Base-by-base conservation (phyloP, 768 basidiomycete species). In the Lactarius hengduanensis region DNA sequence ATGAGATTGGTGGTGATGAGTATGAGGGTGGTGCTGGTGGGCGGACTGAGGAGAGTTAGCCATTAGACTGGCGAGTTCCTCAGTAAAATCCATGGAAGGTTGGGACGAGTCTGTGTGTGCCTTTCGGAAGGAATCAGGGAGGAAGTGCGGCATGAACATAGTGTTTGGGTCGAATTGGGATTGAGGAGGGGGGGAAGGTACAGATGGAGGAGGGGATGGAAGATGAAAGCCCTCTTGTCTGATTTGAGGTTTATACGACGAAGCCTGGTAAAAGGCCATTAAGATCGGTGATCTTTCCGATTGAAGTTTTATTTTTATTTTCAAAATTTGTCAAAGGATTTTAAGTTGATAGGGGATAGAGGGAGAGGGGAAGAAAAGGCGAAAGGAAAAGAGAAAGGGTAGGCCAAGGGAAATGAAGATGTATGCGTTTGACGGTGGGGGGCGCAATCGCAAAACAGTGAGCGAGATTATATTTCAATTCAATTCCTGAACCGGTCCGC, bases 221-320 rank as follows among this genome's bases (percentile, higher is more conserved):
- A 87, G 72, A 68, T 89, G 86, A 75, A 92, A 92, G 71, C 91
- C 90, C 77, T 91, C 87, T 73, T 89, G 86, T 66, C 89, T 80
- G 69, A 90, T 77, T 69, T 84, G 84, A 18, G 85, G 82, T 72
- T 85, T 85, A 79, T 83, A 84, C 47, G 78, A 70, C 61, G 74
- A 71, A 54, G 77, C 47, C 32, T 72, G 69, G 55, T 74, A 76
- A 74, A 78, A 80, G 76, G 78, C 80, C 71, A 78, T 67, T 66
- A 66, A 71, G 64, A 70, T 67, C 45, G 45, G 62, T 16, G 26
- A 53, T 55, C n/a, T 32, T 57, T 55, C 22, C 36, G 64, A 55
- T n/a, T 16, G 26, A 28, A 61, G 8, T n/a, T 20, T 36, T 32
- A 32, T 32, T 28, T 34, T 40, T 30, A 53, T 53, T 53, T 53